Base-by-base conservation (phyloP, 148 eudicot genomes). In the Gaultheria prostrata region DNA sequence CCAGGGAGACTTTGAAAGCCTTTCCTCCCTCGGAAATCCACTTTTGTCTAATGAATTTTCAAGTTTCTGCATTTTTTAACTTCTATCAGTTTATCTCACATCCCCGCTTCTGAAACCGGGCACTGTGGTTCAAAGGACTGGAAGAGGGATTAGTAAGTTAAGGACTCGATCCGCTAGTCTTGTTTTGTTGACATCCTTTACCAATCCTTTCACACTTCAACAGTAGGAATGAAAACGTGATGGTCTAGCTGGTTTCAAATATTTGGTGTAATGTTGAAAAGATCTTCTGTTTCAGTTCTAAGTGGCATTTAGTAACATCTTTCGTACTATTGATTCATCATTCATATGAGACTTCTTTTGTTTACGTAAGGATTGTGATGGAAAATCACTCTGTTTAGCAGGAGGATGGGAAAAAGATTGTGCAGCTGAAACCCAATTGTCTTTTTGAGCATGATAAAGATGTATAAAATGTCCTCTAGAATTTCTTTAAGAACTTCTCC, bases 391-490 rank as follows among this genome's bases (percentile, higher is more conserved):
- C 24, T 63, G 30, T 84, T 12, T 75, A 87, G 83, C 92, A 94
- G 97, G 95, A 88, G 74, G 98, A 94, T 80, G 97, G 94, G 76
- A 85, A 87, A 59, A 97, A 91, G 91, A 85, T 82, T 32, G 92
- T 88, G 74, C 86, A 92, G 76, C 85, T 93, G 65, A 88, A 88
- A 84, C 82, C 90, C 57, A 86, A 90, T 84, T 82, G 33, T 85
- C 85, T 92, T 50, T 93, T 97, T 72, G 89, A 93, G 73, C 97
- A 93, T 77, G 99, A 97, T 86, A 88, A 89, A 83, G 88, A 87
- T 91, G 99, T 97, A 87, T 85, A 82, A 82, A 78, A 67, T 32
- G 79, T 71, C 84, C 10, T 63, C 61, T 46, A 10, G 43, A 8
- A 75, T 56, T 56, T 74, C 21, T 51, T 78, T 50, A 54, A 32